Conservation (phyloP, 1,139 yeast genomes). For the Hansenula sp. region DNA sequence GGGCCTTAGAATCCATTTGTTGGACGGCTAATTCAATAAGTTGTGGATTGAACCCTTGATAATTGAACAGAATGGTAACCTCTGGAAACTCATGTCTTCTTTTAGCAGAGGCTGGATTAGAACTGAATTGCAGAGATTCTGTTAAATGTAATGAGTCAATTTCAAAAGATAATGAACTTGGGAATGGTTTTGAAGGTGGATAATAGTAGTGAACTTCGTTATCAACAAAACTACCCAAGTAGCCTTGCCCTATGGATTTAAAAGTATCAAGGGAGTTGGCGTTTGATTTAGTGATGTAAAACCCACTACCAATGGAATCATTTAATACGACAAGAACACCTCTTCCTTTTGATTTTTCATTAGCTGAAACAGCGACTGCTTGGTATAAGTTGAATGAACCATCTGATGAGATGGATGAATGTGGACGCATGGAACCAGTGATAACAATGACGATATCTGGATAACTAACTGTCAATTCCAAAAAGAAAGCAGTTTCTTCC, state of each 20-base stretch:
- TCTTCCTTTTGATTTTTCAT: slow-evolving; percentile 46
- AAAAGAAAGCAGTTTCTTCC: slow-evolving; percentile 68
- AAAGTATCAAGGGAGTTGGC: slow-evolving; percentile 69
- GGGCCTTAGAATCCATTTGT: slow-evolving; percentile 44
- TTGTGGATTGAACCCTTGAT: slow-evolving; percentile 53
- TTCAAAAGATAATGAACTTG: slow-evolving; percentile 41
- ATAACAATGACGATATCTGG: slow-evolving; percentile 58
- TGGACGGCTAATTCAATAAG: slow-evolving; percentile 41
- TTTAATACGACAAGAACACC: slow-evolving; percentile 63
- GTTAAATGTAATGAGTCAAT: slow-evolving; percentile 21
- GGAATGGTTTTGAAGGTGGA: slow-evolving; percentile 55
- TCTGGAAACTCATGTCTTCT: slow-evolving; percentile 33
- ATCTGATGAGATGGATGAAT: slow-evolving; percentile 65
- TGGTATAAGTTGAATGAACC: slow-evolving; percentile 73
- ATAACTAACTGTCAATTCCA: slow-evolving; percentile 54
- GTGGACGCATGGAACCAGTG: slow-evolving; percentile 74
- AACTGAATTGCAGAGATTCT: slow-evolving; percentile 25
- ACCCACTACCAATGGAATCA: slow-evolving; percentile 66
- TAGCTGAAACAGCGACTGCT: slow-evolving; percentile 61
- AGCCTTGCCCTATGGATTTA: slow-evolving; percentile 66
- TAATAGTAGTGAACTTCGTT: slow-evolving; percentile 62
- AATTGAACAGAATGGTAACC: slow-evolving; percentile 53
- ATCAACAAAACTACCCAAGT: slow-evolving; percentile 65
- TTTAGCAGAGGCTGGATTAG: slow-evolving; percentile 22
- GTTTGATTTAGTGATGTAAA: slow-evolving; percentile 65